Conservation (phyloP, 2,329 filamentous ascomycete species). For the Myriosclerotinia curreyana region DNA sequence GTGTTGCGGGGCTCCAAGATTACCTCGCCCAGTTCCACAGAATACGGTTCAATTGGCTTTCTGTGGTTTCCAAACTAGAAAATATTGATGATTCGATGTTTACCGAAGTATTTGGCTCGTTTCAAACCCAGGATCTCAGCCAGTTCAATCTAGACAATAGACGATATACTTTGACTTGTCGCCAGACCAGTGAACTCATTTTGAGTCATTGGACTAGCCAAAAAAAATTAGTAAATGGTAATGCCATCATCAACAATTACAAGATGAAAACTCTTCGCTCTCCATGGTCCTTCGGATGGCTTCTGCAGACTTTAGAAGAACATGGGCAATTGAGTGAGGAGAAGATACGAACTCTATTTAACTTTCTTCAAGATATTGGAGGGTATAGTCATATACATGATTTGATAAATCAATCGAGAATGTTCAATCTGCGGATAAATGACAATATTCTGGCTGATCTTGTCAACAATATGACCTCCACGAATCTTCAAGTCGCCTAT, state of each 20-base stretch:
- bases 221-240: slow-evolving; percentile 21
- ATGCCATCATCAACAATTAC: slow-evolving; percentile 18
- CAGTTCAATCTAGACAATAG: neutral
- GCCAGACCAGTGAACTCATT: slow-evolving; percentile 20
- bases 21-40: slow-evolving; percentile 9
- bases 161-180: slow-evolving; percentile 12
- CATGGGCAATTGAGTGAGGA: slow-evolving; percentile 20
- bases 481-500: slow-evolving; percentile 5
- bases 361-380: slow-evolving; percentile 6
- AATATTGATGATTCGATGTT: slow-evolving; percentile 23
- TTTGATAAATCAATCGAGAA: slow-evolving; percentile 5
- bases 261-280: neutral
- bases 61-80: slow-evolving; percentile 25
- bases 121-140: slow-evolving; percentile 1
- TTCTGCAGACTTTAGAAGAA: slow-evolving; percentile 10
- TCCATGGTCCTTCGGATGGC: neutral
- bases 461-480: neutral
- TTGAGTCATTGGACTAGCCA: slow-evolving; percentile 32
- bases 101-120: slow-evolving; percentile 18
- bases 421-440: neutral
- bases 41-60: slow-evolving; percentile 28
- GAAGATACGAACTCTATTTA: slow-evolving; percentile 23
- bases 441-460: neutral
- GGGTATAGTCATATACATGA: neutral
- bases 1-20: neutral